Evolutionary conservation across 2,329 filamentous ascomycete genomes (phyloP), one percentile per base, ranked within the genome.

Genomic region (Hypoxylon rubiginosum): DNA sequence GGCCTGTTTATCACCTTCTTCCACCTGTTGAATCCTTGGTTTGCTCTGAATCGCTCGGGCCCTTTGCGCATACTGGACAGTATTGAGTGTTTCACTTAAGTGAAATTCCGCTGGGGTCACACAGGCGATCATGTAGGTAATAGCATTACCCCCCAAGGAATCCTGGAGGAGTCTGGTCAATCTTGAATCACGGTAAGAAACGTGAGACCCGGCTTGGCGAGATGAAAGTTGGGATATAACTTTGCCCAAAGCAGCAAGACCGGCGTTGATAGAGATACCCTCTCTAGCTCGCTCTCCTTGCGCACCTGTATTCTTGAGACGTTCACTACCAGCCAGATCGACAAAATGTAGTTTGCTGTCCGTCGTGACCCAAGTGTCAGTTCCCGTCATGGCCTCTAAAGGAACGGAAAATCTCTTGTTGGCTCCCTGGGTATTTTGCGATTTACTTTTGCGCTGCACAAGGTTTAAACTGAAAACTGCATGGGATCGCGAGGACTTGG

Each of bases 261-360:
- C 96, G 41, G 92, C 96, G 75, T 99, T 99, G 84, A 99, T 99
- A 11, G 95, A 97, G 65, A 99, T 99, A 72, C 96, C 96, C 79
- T 99, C 96, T 78, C 90, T 95, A 41, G 96, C 96, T 62, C 96
- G 88, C 73, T 98, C 96, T 46, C 96, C 96, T 68, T 97, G 94
- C 0, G 96, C 96, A 34, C 94, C 93, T 0, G 96, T 99, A 74
- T 99, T 98, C 82, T 99, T 99, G 75, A 99, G 83, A 72, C 96
- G 89, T 82, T 99, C 96, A 77, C 96, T 98, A 70, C 96, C 96
- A 55, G 96, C 96, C 78, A 99, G 83, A 88, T 99, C 96, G 64
- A 99, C 96, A 77, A 99, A 99, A 78, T 99, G 96, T 54, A 99
- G 86, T 81, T 99, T 99, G 88, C 96, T 99, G 79, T 99, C 96